Base-by-base conservation (phyloP, 345 rosid species). In the Litchi chinensis region DNA sequence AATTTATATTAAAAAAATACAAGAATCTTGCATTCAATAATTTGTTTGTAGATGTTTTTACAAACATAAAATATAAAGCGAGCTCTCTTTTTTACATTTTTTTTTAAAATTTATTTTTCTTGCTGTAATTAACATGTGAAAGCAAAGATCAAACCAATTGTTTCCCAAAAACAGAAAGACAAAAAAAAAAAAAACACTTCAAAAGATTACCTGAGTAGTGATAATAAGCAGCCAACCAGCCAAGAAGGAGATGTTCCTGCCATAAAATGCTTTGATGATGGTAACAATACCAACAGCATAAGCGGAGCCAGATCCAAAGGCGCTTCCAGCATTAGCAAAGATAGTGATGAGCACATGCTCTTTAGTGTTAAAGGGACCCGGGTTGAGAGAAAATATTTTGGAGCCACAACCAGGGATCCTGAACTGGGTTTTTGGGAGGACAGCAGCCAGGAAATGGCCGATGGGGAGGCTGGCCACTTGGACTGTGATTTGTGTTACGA, bases 301-400 rank as follows among this genome's bases (percentile, higher is more conserved):
- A 43, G 97, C 86, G 40, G 92, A 84, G 37, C 96, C 95, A 64
- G 60, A 73, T 19, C 97, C 96, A 79, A 94, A 94, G 1, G 95
- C 98, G 70, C 88, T 88, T 11, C 98, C 98, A 16, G 97, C 98
- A 32, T 93, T 94, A 1, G 97, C 97, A 65, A 94, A 94, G 6
- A 94, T 90, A 0, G 93, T 83, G 9, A 94, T 94, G 37, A 94
- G 87, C 7, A 94, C 97, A 76, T 93, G 96, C 69, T 94, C 97
- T 74, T 94, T 94, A 87, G 91, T 86, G 83, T 94, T 94, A 80
- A 94, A 94, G 24, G 96, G 91, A 4, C 96, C 97, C 9, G 95
- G 93, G 85, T 94, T 94, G 56, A 94, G 78, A 18, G 98, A 90
- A 67, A 91, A 90, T 73, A 24, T n/a, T 60, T 62, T 82, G 3